Evolutionary conservation across 371 early-diverging fungal genomes (phyloP).

Genomic region (Circinella umbellata): DNA sequence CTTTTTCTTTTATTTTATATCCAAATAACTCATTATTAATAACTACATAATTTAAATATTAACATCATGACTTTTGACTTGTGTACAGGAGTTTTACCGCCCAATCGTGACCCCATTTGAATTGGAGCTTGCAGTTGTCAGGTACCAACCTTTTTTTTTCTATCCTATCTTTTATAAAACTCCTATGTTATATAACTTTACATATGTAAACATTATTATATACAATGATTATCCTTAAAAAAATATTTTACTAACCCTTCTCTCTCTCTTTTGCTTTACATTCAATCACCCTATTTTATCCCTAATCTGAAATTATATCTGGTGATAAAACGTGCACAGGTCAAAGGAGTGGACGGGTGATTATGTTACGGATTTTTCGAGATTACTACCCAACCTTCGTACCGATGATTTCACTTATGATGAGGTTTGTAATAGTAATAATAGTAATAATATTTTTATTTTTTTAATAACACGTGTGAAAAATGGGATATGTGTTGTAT

Average conservation of each 20-base stretch:
- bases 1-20: no score
- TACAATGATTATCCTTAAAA: no score
- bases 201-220: neutral
- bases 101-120: slow-evolving; percentile 96
- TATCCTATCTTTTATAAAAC: slow-evolving; percentile 7
- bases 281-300: no score
- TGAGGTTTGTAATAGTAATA: slow-evolving; percentile 27
- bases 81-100: slow-evolving; percentile 76
- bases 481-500: neutral
- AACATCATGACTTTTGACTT: slow-evolving; percentile 16
- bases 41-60: neutral
- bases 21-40: no score
- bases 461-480: slow-evolving; percentile 1
- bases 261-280: no score
- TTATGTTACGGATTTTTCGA: slow-evolving; percentile 75
- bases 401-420: slow-evolving; percentile 49
- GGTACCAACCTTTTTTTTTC: slow-evolving; percentile 20
- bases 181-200: slow-evolving; percentile 18
- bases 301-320: neutral
- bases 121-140: slow-evolving; percentile 78
- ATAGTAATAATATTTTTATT: neutral
- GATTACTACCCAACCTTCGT: slow-evolving; percentile 56
- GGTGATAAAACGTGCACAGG: slow-evolving; percentile 28
- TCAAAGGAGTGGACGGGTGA: slow-evolving; percentile 79
- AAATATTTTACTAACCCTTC: neutral